These are phyloP conservation scores for Maudiozyma barnettii DNA, from an alignment of 805 yeast genomes.

Conservation along the genomic window DNA sequence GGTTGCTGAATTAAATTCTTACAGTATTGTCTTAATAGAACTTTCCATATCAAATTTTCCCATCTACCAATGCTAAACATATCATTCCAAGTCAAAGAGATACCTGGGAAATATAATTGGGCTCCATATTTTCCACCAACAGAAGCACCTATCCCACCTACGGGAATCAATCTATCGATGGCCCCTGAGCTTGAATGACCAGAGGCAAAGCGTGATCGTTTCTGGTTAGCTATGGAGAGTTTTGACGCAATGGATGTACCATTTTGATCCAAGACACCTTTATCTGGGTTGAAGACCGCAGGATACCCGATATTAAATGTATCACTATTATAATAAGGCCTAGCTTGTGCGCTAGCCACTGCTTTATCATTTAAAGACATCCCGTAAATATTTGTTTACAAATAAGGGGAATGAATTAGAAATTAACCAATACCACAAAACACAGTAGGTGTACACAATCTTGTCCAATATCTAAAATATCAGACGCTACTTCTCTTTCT, in stretches of 20 bases:
- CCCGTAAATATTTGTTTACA: too few species aligned
- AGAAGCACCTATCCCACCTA: neutral
- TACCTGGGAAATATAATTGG: neutral
- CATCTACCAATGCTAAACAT: conserved; percentile 52
- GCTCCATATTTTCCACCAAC: neutral
- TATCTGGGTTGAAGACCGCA: conserved; percentile 50
- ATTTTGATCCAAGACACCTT: conserved; percentile 46
- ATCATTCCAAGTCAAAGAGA: conserved; percentile 47
- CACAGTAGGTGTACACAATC: too few species aligned
- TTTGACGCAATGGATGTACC: conserved; percentile 35
- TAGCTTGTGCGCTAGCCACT: conserved; percentile 22
- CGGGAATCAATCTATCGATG: neutral
- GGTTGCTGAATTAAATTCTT: conserved; percentile 74
- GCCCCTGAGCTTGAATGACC: neutral
- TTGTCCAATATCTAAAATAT: too few species aligned
- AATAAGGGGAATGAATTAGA: too few species aligned
- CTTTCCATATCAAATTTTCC: conserved; percentile 47
- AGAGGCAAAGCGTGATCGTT: neutral
- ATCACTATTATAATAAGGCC: conserved; percentile 68
- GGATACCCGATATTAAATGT: conserved; percentile 56
- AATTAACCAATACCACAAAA: too few species aligned
- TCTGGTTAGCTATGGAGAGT: conserved; percentile 18
- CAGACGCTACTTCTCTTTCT: too few species aligned
- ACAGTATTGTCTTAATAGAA: conserved; percentile 59
- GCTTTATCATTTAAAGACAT: neutral